A percentile compares a stretch with the other conserved stretches of the same genome.
Conservation (phyloP, 2,329 filamentous ascomycete species). For the Exophiala viscosa region DNA sequence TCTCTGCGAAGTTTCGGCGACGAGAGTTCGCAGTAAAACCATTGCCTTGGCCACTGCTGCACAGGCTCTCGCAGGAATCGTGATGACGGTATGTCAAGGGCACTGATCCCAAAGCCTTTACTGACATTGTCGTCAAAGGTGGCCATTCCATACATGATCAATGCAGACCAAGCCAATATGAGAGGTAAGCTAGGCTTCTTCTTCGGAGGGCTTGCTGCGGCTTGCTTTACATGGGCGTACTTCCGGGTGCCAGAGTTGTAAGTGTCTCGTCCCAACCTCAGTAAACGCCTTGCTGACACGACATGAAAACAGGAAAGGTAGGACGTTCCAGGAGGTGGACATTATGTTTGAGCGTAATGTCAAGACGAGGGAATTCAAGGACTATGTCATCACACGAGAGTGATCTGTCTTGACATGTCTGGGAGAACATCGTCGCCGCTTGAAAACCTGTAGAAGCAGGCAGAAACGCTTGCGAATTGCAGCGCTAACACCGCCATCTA, state of each 20-base stretch:
- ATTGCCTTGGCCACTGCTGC: slow-evolving; percentile 41
- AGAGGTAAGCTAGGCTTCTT: slow-evolving; percentile 34
- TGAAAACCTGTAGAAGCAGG: no score
- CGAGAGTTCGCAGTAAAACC: slow-evolving; percentile 42
- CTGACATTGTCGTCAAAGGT: slow-evolving; percentile 14
- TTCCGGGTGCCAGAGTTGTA: slow-evolving; percentile 31
- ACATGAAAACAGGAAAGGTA: slow-evolving; percentile 20
- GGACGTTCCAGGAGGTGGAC: slow-evolving; percentile 33
- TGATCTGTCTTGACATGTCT: no score
- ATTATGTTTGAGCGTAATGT: slow-evolving; percentile 30
- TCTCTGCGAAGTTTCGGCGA: slow-evolving; percentile 45
- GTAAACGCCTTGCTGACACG: neutral
- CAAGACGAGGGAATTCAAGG: slow-evolving; percentile 26
- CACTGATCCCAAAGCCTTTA: no score
- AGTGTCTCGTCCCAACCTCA: neutral
- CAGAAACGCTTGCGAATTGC: no score
- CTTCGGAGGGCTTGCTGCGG: slow-evolving; percentile 30
- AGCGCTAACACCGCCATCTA: no score
- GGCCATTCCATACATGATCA: slow-evolving; percentile 37
- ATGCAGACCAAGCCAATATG: slow-evolving; percentile 29
- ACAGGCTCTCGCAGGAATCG: slow-evolving; percentile 38
- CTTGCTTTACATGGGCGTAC: slow-evolving; percentile 28
- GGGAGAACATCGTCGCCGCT: no score
- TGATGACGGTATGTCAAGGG: slow-evolving; percentile 31
- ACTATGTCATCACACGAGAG: slow-evolving; percentile 17